Percentiles rank a stretch among this genome's conserved stretches.
Evolutionary conservation across 495 filamentous ascomycete species (phyloP).

Genomic region (Penicilliopsis zonata): DNA sequence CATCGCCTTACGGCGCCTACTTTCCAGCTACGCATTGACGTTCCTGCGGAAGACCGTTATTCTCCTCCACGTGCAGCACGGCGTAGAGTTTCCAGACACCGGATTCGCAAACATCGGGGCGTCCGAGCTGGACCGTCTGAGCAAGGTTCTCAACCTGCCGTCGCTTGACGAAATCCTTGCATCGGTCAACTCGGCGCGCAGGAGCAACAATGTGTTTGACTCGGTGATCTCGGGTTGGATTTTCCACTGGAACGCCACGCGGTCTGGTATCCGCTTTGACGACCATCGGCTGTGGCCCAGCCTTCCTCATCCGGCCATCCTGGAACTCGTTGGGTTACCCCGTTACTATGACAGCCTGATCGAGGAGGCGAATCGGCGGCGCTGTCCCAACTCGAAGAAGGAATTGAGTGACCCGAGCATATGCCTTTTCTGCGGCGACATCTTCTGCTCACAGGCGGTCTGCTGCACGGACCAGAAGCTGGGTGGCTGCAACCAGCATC

Average conservation of each 20-base stretch:
- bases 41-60: slow-evolving; percentile 82
- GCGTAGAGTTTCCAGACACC: slow-evolving; percentile 73
- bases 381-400: slow-evolving; percentile 81
- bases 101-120: slow-evolving; percentile 51
- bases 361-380: slow-evolving; percentile 74
- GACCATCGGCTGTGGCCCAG: slow-evolving; percentile 32
- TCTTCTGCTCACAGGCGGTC: slow-evolving; percentile 87
- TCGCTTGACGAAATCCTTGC: slow-evolving; percentile 67
- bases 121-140: slow-evolving; percentile 74
- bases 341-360: slow-evolving; percentile 87
- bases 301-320: slow-evolving; percentile 77
- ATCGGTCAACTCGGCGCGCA: slow-evolving; percentile 21
- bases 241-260: slow-evolving; percentile 43
- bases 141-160: slow-evolving; percentile 60
- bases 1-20: slow-evolving; percentile 35
- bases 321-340: slow-evolving; percentile 85
- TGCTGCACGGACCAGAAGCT: slow-evolving; percentile 69
- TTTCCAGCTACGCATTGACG: slow-evolving; percentile 72
- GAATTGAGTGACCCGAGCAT: slow-evolving; percentile 81
- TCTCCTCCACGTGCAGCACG: slow-evolving; percentile 77
- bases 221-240: slow-evolving; percentile 71
- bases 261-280: slow-evolving; percentile 28
- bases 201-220: slow-evolving; percentile 25
- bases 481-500: slow-evolving; percentile 84
- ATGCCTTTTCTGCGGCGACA: slow-evolving; percentile 90